phyloP scores from a whole-genome alignment of 495 filamentous ascomycete genomes.

The Podospora anserina region DNA sequence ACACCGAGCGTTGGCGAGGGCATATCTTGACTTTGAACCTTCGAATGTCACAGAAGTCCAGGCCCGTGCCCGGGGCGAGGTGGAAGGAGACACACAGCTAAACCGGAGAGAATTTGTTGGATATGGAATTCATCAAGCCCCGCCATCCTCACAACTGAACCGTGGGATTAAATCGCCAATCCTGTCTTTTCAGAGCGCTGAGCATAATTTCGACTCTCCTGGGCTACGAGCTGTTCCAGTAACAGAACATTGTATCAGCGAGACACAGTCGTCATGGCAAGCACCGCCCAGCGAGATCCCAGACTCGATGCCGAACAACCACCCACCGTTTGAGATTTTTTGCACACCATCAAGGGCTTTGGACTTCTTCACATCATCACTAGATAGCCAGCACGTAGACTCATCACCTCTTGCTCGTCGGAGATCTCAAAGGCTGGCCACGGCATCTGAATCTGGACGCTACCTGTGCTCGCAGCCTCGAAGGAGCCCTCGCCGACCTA shows the following conservation, averaged over 20 bases:
- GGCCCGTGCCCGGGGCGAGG: background rate
- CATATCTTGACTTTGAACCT: constrained; percentile 58
- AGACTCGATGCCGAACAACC: constrained; percentile 40
- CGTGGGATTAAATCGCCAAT: constrained; percentile 28
- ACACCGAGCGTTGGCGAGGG: constrained; percentile 60
- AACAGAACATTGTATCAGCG: background rate
- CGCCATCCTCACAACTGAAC: constrained; percentile 1
- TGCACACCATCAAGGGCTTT: constrained; percentile 43
- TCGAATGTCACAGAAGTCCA: constrained; percentile 1
- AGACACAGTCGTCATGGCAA: constrained; percentile 33
- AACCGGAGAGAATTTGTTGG: background rate
- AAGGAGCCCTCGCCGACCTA: background rate
- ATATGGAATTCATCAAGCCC: background rate
- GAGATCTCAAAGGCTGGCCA: background rate
- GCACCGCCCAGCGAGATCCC: constrained; percentile 40
- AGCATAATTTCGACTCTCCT: constrained; percentile 46
- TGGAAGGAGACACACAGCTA: background rate
- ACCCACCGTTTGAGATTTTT: constrained; percentile 25
- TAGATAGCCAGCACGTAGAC: constrained; percentile 29
- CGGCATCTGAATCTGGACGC: background rate
- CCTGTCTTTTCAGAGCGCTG: constrained; percentile 45
- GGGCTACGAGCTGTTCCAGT: constrained; percentile 20
- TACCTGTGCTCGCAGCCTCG: background rate
- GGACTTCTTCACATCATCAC: constrained; percentile 38
- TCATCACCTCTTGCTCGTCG: constrained; percentile 9